phyloP scores from a whole-genome alignment of 2,329 filamentous ascomycete species.

The Ceratocystis huliohia region DNA sequence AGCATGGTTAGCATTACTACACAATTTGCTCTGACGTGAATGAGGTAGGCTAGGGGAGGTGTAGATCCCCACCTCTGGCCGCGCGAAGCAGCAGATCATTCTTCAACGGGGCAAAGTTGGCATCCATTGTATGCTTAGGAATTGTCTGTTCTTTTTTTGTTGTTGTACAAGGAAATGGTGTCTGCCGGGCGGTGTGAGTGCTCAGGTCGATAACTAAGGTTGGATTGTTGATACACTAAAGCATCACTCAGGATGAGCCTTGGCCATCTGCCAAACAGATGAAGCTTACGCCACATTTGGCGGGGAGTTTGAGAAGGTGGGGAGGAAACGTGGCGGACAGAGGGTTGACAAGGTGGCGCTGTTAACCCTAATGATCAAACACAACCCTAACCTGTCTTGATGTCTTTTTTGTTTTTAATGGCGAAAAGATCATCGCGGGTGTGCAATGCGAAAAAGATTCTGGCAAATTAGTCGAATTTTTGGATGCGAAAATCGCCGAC shows the following conservation, averaged over 20 bases:
- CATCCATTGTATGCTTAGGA: constrained; percentile 14
- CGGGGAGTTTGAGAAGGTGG: neutral
- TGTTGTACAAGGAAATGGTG: neutral
- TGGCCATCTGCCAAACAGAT: neutral
- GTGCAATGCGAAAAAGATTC: too few relatives aligned
- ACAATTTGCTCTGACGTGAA: neutral
- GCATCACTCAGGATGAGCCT: neutral
- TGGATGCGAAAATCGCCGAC: too few relatives aligned
- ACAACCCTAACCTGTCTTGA: too few relatives aligned
- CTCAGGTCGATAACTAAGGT: neutral
- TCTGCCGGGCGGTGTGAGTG: neutral
- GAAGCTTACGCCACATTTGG: constrained; percentile 4
- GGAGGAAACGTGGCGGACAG: neutral
- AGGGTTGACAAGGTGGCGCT: neutral
- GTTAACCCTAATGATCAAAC: neutral
- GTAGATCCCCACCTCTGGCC: constrained; percentile 56
- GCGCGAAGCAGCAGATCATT: constrained; percentile 88
- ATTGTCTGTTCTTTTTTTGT: constrained; percentile 3
- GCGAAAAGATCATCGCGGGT: too few relatives aligned
- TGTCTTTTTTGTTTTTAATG: too few relatives aligned
- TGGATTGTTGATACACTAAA: neutral
- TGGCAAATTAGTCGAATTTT: too few relatives aligned
- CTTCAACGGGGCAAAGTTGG: constrained; percentile 62
- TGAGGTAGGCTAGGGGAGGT: neutral
- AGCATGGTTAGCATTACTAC: neutral